These are phyloP conservation scores for Hypoxylon sp. DNA, from an alignment of 2,329 filamentous ascomycete genomes.

Conservation along the genomic window DNA sequence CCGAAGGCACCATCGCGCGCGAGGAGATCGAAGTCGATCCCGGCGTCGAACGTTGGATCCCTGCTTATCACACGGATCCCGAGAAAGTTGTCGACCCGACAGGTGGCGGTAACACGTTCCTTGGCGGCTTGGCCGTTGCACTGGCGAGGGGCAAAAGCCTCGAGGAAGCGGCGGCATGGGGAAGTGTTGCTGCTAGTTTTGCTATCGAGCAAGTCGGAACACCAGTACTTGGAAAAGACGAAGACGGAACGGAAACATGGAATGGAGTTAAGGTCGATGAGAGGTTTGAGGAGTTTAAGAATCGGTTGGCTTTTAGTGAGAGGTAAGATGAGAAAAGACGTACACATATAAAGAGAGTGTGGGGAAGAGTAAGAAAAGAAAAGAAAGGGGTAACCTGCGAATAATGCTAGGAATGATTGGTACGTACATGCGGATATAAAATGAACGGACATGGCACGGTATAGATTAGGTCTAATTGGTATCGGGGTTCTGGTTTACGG, in stretches of 20 bases:
- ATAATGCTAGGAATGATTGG: not conserved
- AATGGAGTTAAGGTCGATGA: slow-evolving; percentile 70
- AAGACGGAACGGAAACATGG: slow-evolving; percentile 70
- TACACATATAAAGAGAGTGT: not conserved
- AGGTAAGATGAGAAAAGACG: slow-evolving; percentile 1
- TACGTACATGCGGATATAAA: slow-evolving; percentile 6
- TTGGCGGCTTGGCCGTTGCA: slow-evolving; percentile 73
- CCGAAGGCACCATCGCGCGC: slow-evolving; percentile 66
- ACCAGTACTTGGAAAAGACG: slow-evolving; percentile 67
- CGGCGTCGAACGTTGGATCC: slow-evolving; percentile 80
- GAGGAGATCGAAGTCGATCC: slow-evolving; percentile 75
- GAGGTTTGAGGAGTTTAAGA: slow-evolving; percentile 67
- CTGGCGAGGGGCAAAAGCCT: slow-evolving; percentile 72
- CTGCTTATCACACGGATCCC: slow-evolving; percentile 75
- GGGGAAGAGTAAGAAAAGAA: not conserved
- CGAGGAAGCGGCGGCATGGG: slow-evolving; percentile 82
- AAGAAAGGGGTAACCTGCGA: not conserved
- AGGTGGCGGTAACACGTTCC: slow-evolving; percentile 92
- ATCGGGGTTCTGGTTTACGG: slow-evolving; percentile 20
- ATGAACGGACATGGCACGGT: slow-evolving; percentile 20
- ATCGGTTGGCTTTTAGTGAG: slow-evolving; percentile 55
- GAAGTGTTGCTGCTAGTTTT: slow-evolving; percentile 87
- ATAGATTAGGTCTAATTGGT: slow-evolving; percentile 31
- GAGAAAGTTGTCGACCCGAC: slow-evolving; percentile 88
- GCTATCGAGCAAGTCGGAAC: slow-evolving; percentile 95